A percentile compares a stretch with the other conserved stretches of the same genome.
phyloP scores from a whole-genome alignment of 768 basidiomycete genomes.

The Rhodotorula diobovata region DNA sequence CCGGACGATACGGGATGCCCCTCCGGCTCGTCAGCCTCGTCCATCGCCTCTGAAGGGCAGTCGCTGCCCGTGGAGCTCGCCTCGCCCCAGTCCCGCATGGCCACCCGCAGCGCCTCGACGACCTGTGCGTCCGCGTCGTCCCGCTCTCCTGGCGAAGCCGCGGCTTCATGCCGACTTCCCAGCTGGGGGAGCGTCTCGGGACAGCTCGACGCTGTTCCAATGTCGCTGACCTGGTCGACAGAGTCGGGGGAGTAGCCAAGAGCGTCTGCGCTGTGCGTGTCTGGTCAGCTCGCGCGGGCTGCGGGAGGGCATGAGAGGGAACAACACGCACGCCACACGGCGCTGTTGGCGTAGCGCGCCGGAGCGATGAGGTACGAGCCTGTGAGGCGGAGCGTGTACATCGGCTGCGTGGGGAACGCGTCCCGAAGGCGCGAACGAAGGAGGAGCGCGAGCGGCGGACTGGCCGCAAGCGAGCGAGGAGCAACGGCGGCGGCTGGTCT shows the following conservation, averaged over 20 bases:
- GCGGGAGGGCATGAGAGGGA: no score
- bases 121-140: background rate
- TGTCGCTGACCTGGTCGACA: no score
- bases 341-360: background rate
- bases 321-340: background rate
- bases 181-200: no score
- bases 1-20: no score
- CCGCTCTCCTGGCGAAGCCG: no score
- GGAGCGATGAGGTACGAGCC: conserved; percentile 4
- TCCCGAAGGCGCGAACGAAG: background rate
- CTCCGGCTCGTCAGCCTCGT: no score
- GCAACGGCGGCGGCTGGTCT: no score
- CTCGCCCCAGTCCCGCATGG: background rate
- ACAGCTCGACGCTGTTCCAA: no score
- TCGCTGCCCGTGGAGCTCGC: background rate
- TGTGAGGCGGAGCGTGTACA: background rate
- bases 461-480: no score
- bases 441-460: background rate
- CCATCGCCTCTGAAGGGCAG: no score
- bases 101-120: background rate
- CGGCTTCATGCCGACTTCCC: no score
- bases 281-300: background rate
- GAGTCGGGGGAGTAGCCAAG: conserved; percentile 3
- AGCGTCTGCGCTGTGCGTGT: background rate
- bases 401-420: background rate